A percentile compares a stretch with the other conserved stretches of the same genome.
Conservation (phyloP, 345 rosid genomes). For the Camelina laxa region DNA sequence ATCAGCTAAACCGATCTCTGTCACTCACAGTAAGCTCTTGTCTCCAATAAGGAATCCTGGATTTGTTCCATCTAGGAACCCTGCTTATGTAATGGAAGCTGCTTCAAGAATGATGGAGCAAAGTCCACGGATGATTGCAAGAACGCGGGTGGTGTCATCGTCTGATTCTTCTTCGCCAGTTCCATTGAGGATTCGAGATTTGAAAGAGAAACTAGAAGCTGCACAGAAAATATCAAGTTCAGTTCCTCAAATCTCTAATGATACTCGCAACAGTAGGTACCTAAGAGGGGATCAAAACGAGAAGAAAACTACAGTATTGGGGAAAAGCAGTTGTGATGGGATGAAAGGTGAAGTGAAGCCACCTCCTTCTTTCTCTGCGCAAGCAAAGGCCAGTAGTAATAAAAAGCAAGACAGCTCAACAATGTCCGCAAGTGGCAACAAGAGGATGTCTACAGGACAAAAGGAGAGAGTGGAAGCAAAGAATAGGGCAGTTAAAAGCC, state of each 20-base stretch:
- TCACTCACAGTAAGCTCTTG: conserved; percentile 84
- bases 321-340: conserved; percentile 56
- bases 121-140: conserved; percentile 56
- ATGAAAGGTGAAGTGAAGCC: conserved; percentile 65
- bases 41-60: conserved; percentile 97
- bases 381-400: conserved; percentile 74
- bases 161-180: conserved; percentile 69
- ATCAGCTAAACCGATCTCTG: conserved; percentile 93
- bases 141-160: conserved; percentile 55
- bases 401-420: conserved; percentile 73
- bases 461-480: conserved; percentile 63
- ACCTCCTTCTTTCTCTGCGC: conserved; percentile 81
- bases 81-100: conserved; percentile 96
- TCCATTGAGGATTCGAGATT: conserved; percentile 66
- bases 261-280: conserved; percentile 46
- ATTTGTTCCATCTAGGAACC: conserved; percentile 73
- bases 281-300: conserved; percentile 36
- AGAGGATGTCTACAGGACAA: conserved; percentile 32
- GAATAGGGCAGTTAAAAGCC: conserved; percentile 64
- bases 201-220: conserved; percentile 70
- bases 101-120: conserved; percentile 85
- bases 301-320: conserved; percentile 47
- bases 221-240: conserved; percentile 51
- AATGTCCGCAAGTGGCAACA: conserved; percentile 39
- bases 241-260: conserved; percentile 29